These are phyloP conservation scores for Cyberlindnera veronae DNA, from an alignment of 805 yeast genomes.

Conservation along the genomic window DNA sequence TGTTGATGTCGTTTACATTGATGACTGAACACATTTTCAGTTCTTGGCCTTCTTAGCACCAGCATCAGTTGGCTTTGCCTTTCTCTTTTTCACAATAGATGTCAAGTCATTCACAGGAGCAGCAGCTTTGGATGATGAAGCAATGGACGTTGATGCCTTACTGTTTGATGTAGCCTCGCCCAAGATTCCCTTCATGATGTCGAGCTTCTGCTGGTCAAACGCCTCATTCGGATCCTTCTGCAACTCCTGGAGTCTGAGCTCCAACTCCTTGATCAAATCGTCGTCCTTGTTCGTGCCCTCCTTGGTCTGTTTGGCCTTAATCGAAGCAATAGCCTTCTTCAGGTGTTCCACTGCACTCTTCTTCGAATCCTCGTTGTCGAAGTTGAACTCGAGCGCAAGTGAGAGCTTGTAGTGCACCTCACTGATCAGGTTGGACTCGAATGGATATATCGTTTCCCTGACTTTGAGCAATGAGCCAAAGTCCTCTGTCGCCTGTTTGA, in stretches of 20 bases:
- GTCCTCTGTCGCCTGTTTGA: conserved; percentile 72
- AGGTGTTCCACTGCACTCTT: conserved; percentile 52
- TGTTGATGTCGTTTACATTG: too few species aligned
- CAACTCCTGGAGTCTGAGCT: conserved; percentile 53
- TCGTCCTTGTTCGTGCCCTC: conserved; percentile 37
- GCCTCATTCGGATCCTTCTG: conserved; percentile 48
- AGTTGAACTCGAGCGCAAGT: conserved; percentile 68
- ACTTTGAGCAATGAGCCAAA: conserved; percentile 54
- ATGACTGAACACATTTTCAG: conserved; percentile 1
- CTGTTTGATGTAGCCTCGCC: conserved; percentile 46
- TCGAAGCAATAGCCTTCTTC: conserved; percentile 48
- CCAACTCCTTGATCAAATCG: conserved; percentile 52
- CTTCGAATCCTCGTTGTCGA: conserved; percentile 47
- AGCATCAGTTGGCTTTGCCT: conserved; percentile 17
- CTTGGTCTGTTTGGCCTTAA: conserved; percentile 27
- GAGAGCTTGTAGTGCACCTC: conserved; percentile 82
- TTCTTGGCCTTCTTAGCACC: conserved; percentile 18
- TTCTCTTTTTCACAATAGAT: conserved; percentile 58
- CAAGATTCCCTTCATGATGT: conserved; percentile 52
- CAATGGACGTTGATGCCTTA: conserved; percentile 27
- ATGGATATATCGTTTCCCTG: conserved; percentile 47
- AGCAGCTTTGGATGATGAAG: conserved; percentile 25
- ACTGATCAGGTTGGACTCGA: conserved; percentile 55
- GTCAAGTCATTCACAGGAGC: conserved; percentile 57
- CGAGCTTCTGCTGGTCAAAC: conserved; percentile 46